Evolutionary conservation across 202 grass and related monocot genomes (phyloP), one percentile per base, ranked within the genome.

Genomic region (Schoenoplectus tabernaemontani): DNA sequence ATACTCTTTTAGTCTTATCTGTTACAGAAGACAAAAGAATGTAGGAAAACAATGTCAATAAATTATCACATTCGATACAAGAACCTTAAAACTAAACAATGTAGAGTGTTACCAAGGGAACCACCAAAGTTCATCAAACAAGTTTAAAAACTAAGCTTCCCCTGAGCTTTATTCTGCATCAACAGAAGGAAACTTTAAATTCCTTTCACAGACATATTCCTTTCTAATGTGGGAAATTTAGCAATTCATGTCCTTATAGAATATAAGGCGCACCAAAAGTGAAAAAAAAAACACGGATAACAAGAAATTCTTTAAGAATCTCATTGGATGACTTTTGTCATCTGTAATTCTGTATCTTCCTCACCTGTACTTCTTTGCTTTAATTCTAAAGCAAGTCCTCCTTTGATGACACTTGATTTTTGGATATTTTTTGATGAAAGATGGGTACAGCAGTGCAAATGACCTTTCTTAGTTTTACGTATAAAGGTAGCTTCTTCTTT

Each of bases 181-280:
- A 50, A 13, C 13, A 51, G 48, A 17, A 13, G 48, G 47, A 51
- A 51, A 51, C 13, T 11, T 51, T 4, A 51, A 39, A 39, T 39
- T 39, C 4, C 37, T n/a, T n/a, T n/a, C n/a, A n/a, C 4, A 13
- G 23, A 44, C 22, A 80, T 19, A 53, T 43, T n/a, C 34, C 50
- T 19, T 2, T n/a, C n/a, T 33, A 22, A 77, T 63, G 38, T 86
- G 47, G 2, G 42, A 60, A 71, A 78, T 78, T 51, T 80, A 72
- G 46, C 2, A 65, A 82, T 11, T 76, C 23, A 75, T 64, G 33
- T 81, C 58, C 12, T 23, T 65, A 58, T 34, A 64, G 51, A 73
- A 24, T 16, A 34, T 2, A 78, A 64, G 51, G 53, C 46, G 8
- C 32, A n/a, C 3, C 5, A 67, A 67, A 67, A 15, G 42, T 39